Evolutionary conservation across 805 yeast species (phyloP), one percentile per base, ranked within the genome.

Genomic region (Vanderwaltozyma tropicalis): DNA sequence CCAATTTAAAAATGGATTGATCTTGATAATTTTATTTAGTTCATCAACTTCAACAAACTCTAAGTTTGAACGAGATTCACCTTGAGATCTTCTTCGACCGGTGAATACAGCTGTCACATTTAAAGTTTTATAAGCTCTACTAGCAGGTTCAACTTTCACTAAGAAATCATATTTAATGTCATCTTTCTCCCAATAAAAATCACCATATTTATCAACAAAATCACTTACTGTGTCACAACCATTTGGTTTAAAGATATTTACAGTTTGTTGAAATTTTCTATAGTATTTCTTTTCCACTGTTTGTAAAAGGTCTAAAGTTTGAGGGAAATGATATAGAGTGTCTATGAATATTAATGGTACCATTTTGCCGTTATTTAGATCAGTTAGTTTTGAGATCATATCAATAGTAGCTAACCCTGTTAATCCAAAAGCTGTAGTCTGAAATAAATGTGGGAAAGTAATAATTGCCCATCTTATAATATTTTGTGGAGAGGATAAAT

Each of bases 341-440:
- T 89, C 96, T 34, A 88, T 69, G 57, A 89, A 89, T 2, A 89
- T 80, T 39, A 88, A 65, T 39, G 87, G 94, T 6, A 83, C 46
- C 28, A 47, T 37, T 6, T 42, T 33, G 10, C 46, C 41, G 9
- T 41, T 43, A n/a, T 42, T 40, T 6, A 36, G 41, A 38, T 33
- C 24, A 32, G 49, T 27, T 44, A 79, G 49, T 52, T 77, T 74
- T 24, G 81, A 70, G 21, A 88, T 60, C 72, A 88, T 82, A 57
- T 88, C 96, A 31, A 84, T 67, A 11, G 89, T 88, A 22, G 82
- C 95, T 41, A 89, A 62, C 0, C 97, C 97, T 1, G 96, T 84
- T 33, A 89, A 68, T 0, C 97, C 97, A 62, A 89, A 87, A 1
- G 97, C 97, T 0, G 97, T 86, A 2, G 95, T 87, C 61, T 89